phyloP scores from a whole-genome alignment of 768 basidiomycete species.

The Leccinum imitatum region DNA sequence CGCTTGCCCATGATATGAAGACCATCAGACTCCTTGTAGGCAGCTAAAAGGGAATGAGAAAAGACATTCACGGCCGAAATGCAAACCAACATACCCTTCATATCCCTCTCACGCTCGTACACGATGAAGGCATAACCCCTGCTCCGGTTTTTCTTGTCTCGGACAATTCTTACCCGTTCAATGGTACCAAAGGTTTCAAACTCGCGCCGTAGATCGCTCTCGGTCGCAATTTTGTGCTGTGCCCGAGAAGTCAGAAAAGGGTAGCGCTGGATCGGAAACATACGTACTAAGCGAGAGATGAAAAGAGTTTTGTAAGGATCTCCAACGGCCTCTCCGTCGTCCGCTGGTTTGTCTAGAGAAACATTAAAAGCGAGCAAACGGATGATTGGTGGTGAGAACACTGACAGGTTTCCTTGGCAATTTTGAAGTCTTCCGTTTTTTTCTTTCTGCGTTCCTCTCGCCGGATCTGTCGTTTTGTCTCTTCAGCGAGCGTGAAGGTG shows the following conservation, averaged over 20 bases:
- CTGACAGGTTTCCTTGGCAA: slow-evolving; percentile 84
- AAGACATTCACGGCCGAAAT: slow-evolving; percentile 12
- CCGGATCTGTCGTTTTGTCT: slow-evolving; percentile 73
- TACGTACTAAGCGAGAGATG: slow-evolving; percentile 81
- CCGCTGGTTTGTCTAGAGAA: slow-evolving; percentile 83
- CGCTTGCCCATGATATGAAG: slow-evolving; percentile 94
- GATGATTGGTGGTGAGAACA: slow-evolving; percentile 16
- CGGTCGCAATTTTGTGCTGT: slow-evolving; percentile 90
- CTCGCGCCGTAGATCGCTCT: slow-evolving; percentile 89
- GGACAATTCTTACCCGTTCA: slow-evolving; percentile 90
- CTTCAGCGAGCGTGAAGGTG: slow-evolving; percentile 77
- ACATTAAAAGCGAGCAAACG: slow-evolving; percentile 9
- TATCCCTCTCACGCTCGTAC: slow-evolving; percentile 96
- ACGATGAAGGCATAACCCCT: slow-evolving; percentile 96
- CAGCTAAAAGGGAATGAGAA: slow-evolving; percentile 49
- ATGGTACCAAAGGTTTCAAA: slow-evolving; percentile 95
- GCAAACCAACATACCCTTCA: slow-evolving; percentile 74
- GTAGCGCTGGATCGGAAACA: not conserved
- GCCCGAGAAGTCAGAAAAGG: slow-evolving; percentile 17
- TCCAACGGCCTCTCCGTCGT: slow-evolving; percentile 86
- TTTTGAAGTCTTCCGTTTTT: slow-evolving; percentile 71
- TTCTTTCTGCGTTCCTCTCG: slow-evolving; percentile 79
- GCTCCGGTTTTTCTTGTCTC: slow-evolving; percentile 84
- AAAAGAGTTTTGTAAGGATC: slow-evolving; percentile 99
- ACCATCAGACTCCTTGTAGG: slow-evolving; percentile 98